Evolutionary conservation across 441 rosid genomes (phyloP).

Genomic region (Hura crepitans): DNA sequence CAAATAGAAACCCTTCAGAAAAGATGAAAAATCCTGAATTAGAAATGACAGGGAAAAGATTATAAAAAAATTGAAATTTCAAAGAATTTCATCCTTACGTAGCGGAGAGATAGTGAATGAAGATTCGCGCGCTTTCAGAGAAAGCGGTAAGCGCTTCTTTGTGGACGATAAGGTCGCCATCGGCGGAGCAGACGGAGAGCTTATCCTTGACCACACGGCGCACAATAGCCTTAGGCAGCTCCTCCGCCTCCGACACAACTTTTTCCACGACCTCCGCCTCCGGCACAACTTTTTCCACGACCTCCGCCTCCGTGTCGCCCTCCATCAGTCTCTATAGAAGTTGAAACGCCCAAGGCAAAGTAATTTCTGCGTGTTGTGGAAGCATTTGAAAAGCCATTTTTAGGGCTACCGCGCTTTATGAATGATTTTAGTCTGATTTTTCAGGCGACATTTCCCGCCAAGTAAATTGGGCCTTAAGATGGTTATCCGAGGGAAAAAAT

Average conservation of each 20-base stretch:
- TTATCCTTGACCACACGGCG: slow-evolving; percentile 87
- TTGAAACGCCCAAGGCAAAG: neutral
- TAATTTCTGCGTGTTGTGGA: neutral
- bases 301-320: slow-evolving; percentile 11
- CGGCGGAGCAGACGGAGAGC: slow-evolving; percentile 66
- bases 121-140: slow-evolving; percentile 86
- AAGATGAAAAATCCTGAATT: neutral
- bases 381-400: neutral
- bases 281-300: slow-evolving; percentile 52
- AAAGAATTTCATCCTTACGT: slow-evolving; percentile 42
- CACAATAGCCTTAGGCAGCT: slow-evolving; percentile 77
- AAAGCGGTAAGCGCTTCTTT: slow-evolving; percentile 81
- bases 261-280: slow-evolving; percentile 61
- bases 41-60: neutral
- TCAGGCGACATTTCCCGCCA: slow-evolving; percentile 22
- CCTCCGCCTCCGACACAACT: slow-evolving; percentile 58
- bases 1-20: neutral
- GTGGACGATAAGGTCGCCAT: slow-evolving; percentile 58
- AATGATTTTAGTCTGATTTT: neutral
- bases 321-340: neutral
- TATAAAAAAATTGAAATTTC: neutral
- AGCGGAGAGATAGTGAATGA: slow-evolving; percentile 91
- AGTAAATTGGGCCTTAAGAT: neutral
- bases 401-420: no score
- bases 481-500: neutral